These are phyloP conservation scores for Neurospora sp. DNA, from an alignment of 2,329 filamentous ascomycete genomes.

Conservation along the genomic window DNA sequence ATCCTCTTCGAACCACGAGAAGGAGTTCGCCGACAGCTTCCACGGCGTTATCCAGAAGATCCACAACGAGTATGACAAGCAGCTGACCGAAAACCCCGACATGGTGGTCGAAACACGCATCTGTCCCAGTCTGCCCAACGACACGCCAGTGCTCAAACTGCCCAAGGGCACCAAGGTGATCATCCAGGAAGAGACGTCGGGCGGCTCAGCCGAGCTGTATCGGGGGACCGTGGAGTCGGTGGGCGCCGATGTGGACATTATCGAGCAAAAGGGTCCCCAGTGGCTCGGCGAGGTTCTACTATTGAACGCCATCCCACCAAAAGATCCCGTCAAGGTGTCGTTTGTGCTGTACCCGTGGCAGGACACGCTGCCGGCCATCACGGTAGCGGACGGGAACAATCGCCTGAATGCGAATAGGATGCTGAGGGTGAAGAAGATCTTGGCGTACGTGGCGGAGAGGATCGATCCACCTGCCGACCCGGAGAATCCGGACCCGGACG, in stretches of 20 bases:
- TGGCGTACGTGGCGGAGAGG: conserved; percentile 83
- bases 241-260: conserved; percentile 65
- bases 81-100: conserved; percentile 44
- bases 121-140: conserved; percentile 57
- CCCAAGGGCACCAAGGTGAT: conserved; percentile 58
- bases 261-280: conserved; percentile 79
- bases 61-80: conserved; percentile 61
- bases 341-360: conserved; percentile 81
- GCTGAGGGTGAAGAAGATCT: conserved; percentile 89
- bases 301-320: conserved; percentile 68
- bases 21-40: conserved; percentile 67
- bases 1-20: conserved; percentile 55
- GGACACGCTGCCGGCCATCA: conserved; percentile 63
- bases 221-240: conserved; percentile 75
- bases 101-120: conserved; percentile 51
- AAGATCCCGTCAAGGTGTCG: conserved; percentile 94
- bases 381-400: conserved; percentile 70
- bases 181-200: conserved; percentile 58
- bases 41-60: conserved; percentile 64
- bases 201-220: conserved; percentile 75
- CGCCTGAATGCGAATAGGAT: conserved; percentile 94
- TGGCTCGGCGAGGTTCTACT: conserved; percentile 89
- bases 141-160: conserved; percentile 67
- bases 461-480: conserved; percentile 52
- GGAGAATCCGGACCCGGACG: conserved; percentile 40